A percentile compares a stretch with the other conserved stretches of the same genome.
These are phyloP conservation scores for Cystobasidiaceae sp. DNA, from an alignment of 1,284 basidiomycete genomes.

Conservation along the genomic window DNA sequence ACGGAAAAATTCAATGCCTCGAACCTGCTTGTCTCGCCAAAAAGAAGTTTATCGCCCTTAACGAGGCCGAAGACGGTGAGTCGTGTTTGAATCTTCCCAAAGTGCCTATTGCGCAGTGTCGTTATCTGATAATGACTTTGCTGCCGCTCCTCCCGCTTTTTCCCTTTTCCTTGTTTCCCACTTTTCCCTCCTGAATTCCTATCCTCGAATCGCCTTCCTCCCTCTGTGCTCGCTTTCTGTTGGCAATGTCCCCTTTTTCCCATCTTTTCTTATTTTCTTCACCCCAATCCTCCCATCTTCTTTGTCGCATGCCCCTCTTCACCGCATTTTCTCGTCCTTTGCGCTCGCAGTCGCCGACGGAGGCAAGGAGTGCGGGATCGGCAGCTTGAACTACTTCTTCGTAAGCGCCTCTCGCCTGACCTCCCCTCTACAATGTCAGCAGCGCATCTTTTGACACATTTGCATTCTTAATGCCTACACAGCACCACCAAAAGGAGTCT, in stretches of 20 bases:
- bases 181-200: no score
- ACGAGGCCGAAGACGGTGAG: no score
- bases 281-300: no score
- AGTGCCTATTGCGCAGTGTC: no score
- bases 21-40: background rate
- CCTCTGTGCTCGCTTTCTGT: background rate
- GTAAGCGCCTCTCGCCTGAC: background rate
- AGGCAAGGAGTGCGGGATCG: background rate
- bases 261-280: no score
- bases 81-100: no score
- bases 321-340: background rate
- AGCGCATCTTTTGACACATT: background rate
- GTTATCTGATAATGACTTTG: no score
- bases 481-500: slow-evolving; percentile 15
- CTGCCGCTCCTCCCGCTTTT: no score
- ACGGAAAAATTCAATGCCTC: background rate
- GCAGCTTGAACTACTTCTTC: background rate
- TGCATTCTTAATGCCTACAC: background rate
- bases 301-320: background rate
- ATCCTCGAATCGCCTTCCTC: no score
- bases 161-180: no score
- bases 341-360: background rate
- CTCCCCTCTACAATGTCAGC: background rate
- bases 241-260: background rate
- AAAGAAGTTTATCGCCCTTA: background rate